Percentiles rank a stretch among this genome's conserved stretches.
phyloP scores from a whole-genome alignment of 148 eudicot genomes.

The Chenopodium album region DNA sequence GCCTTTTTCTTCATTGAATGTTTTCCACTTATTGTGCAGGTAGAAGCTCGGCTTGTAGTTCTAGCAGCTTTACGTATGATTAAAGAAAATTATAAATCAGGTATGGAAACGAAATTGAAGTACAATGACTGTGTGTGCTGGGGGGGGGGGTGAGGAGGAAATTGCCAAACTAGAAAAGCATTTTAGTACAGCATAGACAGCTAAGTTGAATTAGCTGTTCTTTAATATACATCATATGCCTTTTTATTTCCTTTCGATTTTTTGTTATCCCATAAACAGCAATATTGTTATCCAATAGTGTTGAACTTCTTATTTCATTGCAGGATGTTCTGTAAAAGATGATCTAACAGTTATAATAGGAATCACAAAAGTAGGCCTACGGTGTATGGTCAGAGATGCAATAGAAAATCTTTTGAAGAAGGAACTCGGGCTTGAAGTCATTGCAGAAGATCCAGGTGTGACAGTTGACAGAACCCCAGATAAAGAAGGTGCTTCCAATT shows the following conservation, averaged over 20 bases:
- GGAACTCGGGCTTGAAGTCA: slow-evolving; percentile 74
- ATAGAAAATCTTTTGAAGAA: slow-evolving; percentile 55
- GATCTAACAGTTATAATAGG: slow-evolving; percentile 69
- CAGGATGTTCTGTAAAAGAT: slow-evolving; percentile 66
- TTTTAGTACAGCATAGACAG: neutral
- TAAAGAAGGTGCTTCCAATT: slow-evolving; percentile 7
- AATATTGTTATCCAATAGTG: too few relatives aligned
- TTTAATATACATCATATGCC: neutral
- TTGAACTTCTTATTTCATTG: slow-evolving; percentile 23
- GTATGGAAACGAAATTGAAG: slow-evolving; percentile 28
- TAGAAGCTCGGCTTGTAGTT: slow-evolving; percentile 89
- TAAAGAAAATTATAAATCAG: slow-evolving; percentile 67
- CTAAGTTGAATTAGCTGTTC: neutral
- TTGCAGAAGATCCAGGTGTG: slow-evolving; percentile 34
- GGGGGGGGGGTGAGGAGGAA: neutral
- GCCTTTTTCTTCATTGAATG: slow-evolving; percentile 1
- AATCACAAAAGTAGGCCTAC: slow-evolving; percentile 28
- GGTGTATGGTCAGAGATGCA: slow-evolving; percentile 46
- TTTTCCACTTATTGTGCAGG: slow-evolving; percentile 38
- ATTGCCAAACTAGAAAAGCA: neutral
- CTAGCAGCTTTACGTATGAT: slow-evolving; percentile 88
- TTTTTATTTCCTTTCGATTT: too few relatives aligned
- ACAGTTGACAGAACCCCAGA: slow-evolving; percentile 13
- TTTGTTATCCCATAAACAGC: too few relatives aligned
- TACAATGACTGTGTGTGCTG: too few relatives aligned